Evolutionary conservation across 2,329 filamentous ascomycete genomes (phyloP), one percentile per base, ranked within the genome.

Genomic region (Phoma sp.): DNA sequence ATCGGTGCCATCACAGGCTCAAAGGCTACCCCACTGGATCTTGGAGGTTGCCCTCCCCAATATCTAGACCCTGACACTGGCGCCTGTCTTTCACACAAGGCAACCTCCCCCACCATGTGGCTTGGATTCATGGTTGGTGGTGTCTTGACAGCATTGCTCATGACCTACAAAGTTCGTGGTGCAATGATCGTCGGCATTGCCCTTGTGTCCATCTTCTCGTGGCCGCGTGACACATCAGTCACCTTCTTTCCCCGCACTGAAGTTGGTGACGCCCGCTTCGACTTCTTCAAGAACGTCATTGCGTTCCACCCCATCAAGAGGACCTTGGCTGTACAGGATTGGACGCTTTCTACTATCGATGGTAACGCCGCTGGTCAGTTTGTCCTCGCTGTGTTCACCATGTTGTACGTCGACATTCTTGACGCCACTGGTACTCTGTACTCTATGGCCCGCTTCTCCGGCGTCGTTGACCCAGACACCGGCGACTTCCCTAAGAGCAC

Each of bases 401-500:
- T 96, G 78, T 81, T 96, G 25, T 96, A 96, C 67, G 91, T 96
- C 62, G 91, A 96, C 68, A 93, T 96, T 52, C 84, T 96, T 39
- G 91, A 96, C 74, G 68, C 67, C 59, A 96, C 91, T 0, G 91
- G 90, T 62, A 96, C 91, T 0, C 78, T 96, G 52, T 96, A 96
- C 77, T 90, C 90, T 22, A 96, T 96, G 91, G 91, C 91, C 22
- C 87, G 88, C 23, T 95, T 93, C 73, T 89, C 88, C 60, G 86
- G 89, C 38, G 85, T 90, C 52, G 87, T 96, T 67, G 89, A 96
- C 63, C 88, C 90, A 60, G 82, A 85, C 37, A 95, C 91, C 0
- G 88, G 91, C 67, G 91, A 96, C 69, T 96, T 96, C 58, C 90
- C 95, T 71, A 89, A 90, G 47, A 93, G 89, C n/a, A 87, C 90